Conservation (phyloP, 345 rosid genomes). For the Hibiscus tridactylites region DNA sequence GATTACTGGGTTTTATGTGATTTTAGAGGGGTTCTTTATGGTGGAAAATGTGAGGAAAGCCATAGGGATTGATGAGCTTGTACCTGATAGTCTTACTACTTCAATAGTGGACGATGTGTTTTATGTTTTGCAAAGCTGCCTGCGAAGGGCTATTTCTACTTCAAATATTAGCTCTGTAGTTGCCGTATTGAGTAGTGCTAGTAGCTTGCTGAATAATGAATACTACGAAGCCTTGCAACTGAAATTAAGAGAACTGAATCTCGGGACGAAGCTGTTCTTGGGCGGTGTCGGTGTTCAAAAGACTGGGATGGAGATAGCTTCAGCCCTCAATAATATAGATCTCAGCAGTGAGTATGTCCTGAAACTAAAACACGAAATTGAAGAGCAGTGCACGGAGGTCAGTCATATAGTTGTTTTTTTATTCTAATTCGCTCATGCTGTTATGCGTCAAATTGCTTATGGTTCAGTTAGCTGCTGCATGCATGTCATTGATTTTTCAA, state of each 20-base stretch:
- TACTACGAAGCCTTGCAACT: slow-evolving; percentile 88
- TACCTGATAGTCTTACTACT: slow-evolving; percentile 81
- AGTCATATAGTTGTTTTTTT: slow-evolving; percentile 15
- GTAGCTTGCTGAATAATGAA: slow-evolving; percentile 82
- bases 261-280: slow-evolving; percentile 66
- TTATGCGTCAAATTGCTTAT: not conserved
- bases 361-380: slow-evolving; percentile 85
- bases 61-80: slow-evolving; percentile 94
- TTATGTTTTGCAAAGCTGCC: slow-evolving; percentile 85
- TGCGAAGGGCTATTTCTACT: slow-evolving; percentile 82
- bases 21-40: slow-evolving; percentile 96
- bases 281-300: slow-evolving; percentile 81
- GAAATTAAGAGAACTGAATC: slow-evolving; percentile 86
- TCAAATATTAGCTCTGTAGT: slow-evolving; percentile 81
- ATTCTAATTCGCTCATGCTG: not conserved
- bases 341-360: slow-evolving; percentile 85
- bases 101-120: slow-evolving; percentile 96
- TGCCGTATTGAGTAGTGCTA: slow-evolving; percentile 76
- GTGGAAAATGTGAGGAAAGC: slow-evolving; percentile 98
- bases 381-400: slow-evolving; percentile 94
- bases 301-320: slow-evolving; percentile 87
- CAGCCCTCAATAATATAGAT: slow-evolving; percentile 90
- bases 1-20: slow-evolving; percentile 85
- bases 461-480: not conserved
- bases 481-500: not conserved